These are phyloP conservation scores for Acer saccharum DNA, from an alignment of 345 rosid genomes.

Conservation along the genomic window DNA sequence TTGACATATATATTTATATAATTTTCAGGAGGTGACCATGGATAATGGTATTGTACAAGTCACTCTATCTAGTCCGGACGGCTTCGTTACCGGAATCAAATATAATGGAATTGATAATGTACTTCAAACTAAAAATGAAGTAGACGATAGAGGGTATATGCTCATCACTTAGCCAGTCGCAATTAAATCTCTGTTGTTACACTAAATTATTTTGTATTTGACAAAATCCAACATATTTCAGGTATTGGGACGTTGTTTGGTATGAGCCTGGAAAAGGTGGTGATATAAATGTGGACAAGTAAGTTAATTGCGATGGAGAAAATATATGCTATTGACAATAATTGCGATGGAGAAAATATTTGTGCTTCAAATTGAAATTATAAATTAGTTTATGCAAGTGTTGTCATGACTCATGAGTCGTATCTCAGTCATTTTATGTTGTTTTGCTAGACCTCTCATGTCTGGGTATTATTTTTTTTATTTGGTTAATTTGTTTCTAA, in stretches of 20 bases:
- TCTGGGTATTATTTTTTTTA: too few relatives aligned
- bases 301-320: conserved; percentile 20
- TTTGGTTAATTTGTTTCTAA: background rate
- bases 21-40: conserved; percentile 52
- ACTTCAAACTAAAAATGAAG: conserved; percentile 35
- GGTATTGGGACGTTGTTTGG: conserved; percentile 96
- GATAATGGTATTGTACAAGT: conserved; percentile 70
- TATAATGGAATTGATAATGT: conserved; percentile 65
- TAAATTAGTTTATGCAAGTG: too few relatives aligned
- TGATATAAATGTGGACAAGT: conserved; percentile 31
- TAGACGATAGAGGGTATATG: conserved; percentile 62
- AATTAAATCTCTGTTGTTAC: background rate
- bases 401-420: too few relatives aligned
- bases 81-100: conserved; percentile 57
- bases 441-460: too few relatives aligned
- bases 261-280: conserved; percentile 38
- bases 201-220: background rate
- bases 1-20: background rate
- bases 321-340: too few relatives aligned
- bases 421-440: too few relatives aligned
- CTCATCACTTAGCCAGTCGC: background rate
- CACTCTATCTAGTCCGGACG: conserved; percentile 60
- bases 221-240: conserved; percentile 13
- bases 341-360: too few relatives aligned
- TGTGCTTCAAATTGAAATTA: too few relatives aligned